Conservation (phyloP, 148 eudicot genomes). For the Fallopia convolvulus region DNA sequence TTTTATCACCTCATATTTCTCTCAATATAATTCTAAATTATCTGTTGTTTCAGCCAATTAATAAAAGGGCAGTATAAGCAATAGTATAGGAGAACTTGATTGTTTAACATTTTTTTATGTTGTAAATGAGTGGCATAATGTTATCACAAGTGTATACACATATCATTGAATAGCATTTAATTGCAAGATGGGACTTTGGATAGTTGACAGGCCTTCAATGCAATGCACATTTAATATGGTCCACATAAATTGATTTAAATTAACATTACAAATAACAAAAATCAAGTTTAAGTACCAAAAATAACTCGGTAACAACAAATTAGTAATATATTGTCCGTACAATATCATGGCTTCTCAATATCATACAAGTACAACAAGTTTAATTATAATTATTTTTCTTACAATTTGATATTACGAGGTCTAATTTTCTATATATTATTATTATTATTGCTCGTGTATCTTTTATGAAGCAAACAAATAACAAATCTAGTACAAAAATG, state of each 20-base stretch:
- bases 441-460: not conserved
- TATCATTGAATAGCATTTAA: slow-evolving; percentile 4
- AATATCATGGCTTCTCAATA: not conserved
- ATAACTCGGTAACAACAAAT: not conserved
- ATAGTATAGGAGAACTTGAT: not conserved
- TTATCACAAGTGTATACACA: not conserved
- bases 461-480: slow-evolving; percentile 1
- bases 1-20: too few species aligned
- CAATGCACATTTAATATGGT: not conserved
- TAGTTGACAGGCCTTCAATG: not conserved
- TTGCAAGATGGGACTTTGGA: not conserved
- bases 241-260: not conserved
- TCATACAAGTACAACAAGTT: too few species aligned
- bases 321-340: not conserved
- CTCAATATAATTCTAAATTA: not conserved
- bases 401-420: not conserved
- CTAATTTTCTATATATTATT: not conserved
- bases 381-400: too few species aligned
- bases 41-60: too few species aligned
- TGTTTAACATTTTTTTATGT: not conserved
- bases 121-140: not conserved
- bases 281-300: slow-evolving; percentile 1
- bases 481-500: not conserved
- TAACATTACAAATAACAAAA: not conserved
- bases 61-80: too few species aligned